A percentile compares a stretch with the other conserved stretches of the same genome.
Conservation (phyloP, 805 yeast species). For the Lachancea fermentati region DNA sequence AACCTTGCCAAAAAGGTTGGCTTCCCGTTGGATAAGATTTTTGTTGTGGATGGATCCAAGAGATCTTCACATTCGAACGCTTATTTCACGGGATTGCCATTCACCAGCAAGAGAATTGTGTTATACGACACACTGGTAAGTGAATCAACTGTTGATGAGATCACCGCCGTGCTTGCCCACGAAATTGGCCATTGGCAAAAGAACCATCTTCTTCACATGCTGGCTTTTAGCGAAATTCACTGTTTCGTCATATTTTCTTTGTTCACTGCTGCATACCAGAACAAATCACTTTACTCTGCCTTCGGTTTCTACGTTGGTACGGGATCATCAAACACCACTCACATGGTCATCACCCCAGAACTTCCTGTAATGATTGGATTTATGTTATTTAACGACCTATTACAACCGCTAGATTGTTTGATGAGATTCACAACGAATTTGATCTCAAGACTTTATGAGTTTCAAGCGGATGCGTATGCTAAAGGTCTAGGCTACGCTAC, state of each 20-base stretch:
- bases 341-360: conserved; percentile 33
- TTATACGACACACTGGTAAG: conserved; percentile 86
- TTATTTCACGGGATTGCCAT: conserved; percentile 91
- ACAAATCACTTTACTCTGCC: conserved; percentile 67
- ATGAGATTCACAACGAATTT: conserved; percentile 62
- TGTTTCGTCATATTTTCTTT: conserved; percentile 59
- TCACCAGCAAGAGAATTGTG: conserved; percentile 88
- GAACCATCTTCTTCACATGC: conserved; percentile 76
- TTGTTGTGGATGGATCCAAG: conserved; percentile 93
- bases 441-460: conserved; percentile 81
- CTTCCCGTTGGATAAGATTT: conserved; percentile 83
- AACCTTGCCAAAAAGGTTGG: conserved; percentile 64
- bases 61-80: conserved; percentile 97
- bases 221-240: conserved; percentile 60
- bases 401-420: conserved; percentile 69
- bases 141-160: conserved; percentile 69
- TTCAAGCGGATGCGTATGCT: conserved; percentile 89
- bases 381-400: conserved; percentile 67
- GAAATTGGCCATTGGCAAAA: conserved; percentile 98
- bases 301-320: conserved; percentile 57
- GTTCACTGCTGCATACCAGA: conserved; percentile 76
- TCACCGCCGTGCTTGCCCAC: conserved; percentile 94
- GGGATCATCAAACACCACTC: conserved; percentile 5
- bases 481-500: conserved; percentile 63
- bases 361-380: conserved; percentile 81